Evolutionary conservation across 495 filamentous ascomycete species (phyloP), one percentile per base, ranked within the genome.

Genomic region (Aeminium ludgeri): DNA sequence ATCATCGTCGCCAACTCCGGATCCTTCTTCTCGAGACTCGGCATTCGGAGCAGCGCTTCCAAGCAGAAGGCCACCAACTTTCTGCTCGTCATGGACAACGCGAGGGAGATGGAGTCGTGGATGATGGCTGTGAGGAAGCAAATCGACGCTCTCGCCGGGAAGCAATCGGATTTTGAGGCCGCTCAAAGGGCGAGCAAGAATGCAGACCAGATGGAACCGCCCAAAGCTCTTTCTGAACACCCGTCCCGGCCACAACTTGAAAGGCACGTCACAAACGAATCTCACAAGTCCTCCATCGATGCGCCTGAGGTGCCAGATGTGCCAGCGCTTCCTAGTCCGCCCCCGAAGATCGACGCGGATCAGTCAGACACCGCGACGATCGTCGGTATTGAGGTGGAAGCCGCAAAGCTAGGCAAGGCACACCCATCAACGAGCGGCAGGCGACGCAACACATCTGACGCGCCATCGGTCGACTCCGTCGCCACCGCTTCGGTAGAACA

Each of bases 41-140:
- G 80, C 4, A 74, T 86, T 20, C 68, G 75, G 40, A 60, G 59
- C 38, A 65, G 68, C n/a, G 59, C 66, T 23, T 64, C 77, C 40
- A 51, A 53, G 40, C 74, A 70, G 45, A 69, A 67, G 16, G 64
- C 80, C 13, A 68, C 76, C 0, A 72, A 73, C 30, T 72, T 94
- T 42, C 62, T 97, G 30, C 62, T 97, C 43, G 76, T 97, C 0
- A 76, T 93, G 38, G 72, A 81, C 37, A 77, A 67, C 46, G 76
- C 85, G 16, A 79, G 84, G 41, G 76, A 82, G 6, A 86, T 96
- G 83, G 83, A 86, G 44, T 61, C 65, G 19, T 97, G 89, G 89
- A 66, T 85, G 62, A 58, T 51, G 13, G 49, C 55, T 13, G 59
- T 70, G 25, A 51, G 65, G 32, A 51, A 57, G 20, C 59, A 67